phyloP scores from a whole-genome alignment of 768 basidiomycete genomes.

The Holtermanniella nyarrowii region DNA sequence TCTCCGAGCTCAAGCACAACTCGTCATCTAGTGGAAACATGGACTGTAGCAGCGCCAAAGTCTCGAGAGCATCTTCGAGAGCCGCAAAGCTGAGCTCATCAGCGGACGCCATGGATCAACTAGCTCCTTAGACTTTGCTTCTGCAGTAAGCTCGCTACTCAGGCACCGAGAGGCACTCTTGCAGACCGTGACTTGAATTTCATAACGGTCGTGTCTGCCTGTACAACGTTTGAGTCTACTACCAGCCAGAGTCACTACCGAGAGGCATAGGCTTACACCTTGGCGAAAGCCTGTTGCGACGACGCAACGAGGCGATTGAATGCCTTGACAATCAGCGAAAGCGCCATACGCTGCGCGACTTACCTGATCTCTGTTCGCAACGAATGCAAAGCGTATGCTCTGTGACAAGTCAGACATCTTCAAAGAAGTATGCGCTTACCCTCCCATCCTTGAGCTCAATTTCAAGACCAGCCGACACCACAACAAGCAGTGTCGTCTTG shows the following conservation, averaged over 20 bases:
- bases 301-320: not conserved
- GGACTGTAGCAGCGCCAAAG: not conserved
- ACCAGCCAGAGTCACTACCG: too few species aligned
- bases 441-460: conserved; percentile 9
- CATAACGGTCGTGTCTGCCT: not conserved
- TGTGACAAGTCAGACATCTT: not conserved
- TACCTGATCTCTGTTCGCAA: conserved; percentile 10
- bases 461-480: conserved; percentile 12
- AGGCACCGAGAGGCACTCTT: not conserved
- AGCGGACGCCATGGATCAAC: too few species aligned
- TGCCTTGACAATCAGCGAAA: too few species aligned
- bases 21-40: not conserved
- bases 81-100: not conserved
- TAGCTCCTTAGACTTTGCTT: not conserved
- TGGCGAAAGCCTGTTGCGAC: not conserved
- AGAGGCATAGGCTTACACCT: not conserved
- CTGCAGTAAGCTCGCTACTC: not conserved
- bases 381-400: conserved; percentile 8
- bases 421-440: conserved; percentile 1
- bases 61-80: not conserved
- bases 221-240: not conserved
- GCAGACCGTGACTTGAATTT: not conserved
- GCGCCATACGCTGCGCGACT: not conserved
- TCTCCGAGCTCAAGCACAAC: not conserved
- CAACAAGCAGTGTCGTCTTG: conserved; percentile 8